A percentile compares a stretch with the other conserved stretches of the same genome.
Conservation (phyloP, 352 stramenopile species). For the Pythium sukuiense region DNA sequence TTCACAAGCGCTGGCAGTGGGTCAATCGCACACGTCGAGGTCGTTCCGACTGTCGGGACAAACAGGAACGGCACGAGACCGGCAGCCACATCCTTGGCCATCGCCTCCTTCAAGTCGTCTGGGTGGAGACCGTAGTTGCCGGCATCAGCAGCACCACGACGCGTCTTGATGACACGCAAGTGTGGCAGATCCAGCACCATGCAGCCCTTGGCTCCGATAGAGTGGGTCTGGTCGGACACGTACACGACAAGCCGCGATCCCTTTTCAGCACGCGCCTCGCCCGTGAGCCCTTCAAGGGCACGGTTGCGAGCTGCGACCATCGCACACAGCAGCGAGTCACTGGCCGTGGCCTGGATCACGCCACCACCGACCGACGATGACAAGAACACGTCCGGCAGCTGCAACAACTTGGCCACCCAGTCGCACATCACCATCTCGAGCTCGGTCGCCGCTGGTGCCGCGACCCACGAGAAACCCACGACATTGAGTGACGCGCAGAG, state of each 20-base stretch:
- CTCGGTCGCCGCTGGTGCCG: constrained; percentile 57
- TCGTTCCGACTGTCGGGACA: constrained; percentile 64
- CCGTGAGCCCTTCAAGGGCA: constrained; percentile 38
- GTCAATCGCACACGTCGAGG: constrained; percentile 60
- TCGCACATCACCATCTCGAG: constrained; percentile 71
- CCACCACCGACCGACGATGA: constrained; percentile 52
- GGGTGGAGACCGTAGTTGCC: constrained; percentile 57
- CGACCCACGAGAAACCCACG: constrained; percentile 68
- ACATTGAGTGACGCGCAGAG: constrained; percentile 55
- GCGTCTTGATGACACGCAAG: constrained; percentile 51
- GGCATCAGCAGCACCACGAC: constrained; percentile 39
- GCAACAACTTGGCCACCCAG: constrained; percentile 61
- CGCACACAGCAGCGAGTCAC: constrained; percentile 54
- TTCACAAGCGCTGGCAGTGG: constrained; percentile 39
- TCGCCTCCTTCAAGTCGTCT: constrained; percentile 45
- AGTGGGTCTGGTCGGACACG: constrained; percentile 71
- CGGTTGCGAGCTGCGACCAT: constrained; percentile 43
- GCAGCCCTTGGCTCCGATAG: constrained; percentile 63
- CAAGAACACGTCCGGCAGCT: constrained; percentile 55
- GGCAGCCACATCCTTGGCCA: constrained; percentile 48
- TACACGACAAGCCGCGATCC: constrained; percentile 56
- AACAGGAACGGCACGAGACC: constrained; percentile 63
- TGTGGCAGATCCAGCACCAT: constrained; percentile 67
- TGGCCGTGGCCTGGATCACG: constrained; percentile 69
- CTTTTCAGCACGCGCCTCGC: constrained; percentile 32